Conservation (phyloP, 331 rosid genomes). For the Arachis monticola region DNA sequence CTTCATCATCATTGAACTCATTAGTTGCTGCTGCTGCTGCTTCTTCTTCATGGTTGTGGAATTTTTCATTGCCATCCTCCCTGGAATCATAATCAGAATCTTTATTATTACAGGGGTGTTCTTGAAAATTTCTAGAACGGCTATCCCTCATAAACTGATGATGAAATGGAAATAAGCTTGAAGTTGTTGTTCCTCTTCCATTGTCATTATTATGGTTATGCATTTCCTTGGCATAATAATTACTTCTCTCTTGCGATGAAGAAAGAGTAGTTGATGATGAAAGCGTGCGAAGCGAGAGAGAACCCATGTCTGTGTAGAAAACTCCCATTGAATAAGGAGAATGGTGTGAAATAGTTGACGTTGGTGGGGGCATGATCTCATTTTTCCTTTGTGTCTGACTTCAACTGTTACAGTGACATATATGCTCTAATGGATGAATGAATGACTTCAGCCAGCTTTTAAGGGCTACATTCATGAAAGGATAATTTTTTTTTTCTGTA, state of each 20-base stretch:
- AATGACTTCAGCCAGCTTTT: no score
- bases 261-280: conserved; percentile 43
- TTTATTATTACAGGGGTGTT: conserved; percentile 28
- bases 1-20: conserved; percentile 19
- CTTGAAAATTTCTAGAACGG: conserved; percentile 49
- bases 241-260: conserved; percentile 55
- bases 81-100: conserved; percentile 45
- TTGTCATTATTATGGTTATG: not conserved
- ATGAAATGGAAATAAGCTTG: conserved; percentile 46
- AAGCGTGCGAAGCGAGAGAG: conserved; percentile 60
- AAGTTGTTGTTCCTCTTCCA: conserved; percentile 17
- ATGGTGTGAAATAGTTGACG: not conserved
- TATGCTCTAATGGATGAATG: no score
- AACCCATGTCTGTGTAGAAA: conserved; percentile 61
- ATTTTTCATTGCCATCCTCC: conserved; percentile 41
- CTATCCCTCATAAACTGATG: conserved; percentile 39
- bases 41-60: conserved; percentile 4
- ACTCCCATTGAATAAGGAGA: conserved; percentile 50
- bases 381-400: no score
- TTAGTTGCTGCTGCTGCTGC: no score
- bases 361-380: not conserved
- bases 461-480: no score
- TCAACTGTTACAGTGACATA: no score
- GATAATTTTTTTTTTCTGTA: no score
- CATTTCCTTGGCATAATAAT: conserved; percentile 30